Base-by-base conservation (phyloP, 805 yeast genomes). In the Saitoella complicata region DNA sequence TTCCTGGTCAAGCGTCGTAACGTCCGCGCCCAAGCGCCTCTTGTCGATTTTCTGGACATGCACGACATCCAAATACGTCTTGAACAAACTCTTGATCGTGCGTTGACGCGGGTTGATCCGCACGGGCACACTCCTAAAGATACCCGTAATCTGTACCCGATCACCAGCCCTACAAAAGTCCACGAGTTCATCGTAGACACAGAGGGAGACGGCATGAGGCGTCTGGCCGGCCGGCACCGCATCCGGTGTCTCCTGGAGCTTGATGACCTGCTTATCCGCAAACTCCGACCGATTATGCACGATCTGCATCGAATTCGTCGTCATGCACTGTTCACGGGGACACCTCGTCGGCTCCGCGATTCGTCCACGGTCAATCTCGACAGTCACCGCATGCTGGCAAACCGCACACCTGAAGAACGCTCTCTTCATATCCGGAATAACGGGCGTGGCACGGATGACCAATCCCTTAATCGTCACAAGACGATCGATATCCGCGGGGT, bases 171-270 rank as follows among this genome's bases (percentile, higher is more conserved):
- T 74, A 56, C 94, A 81, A 44, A 82, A 71, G 61, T 91, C 98
- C 1, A 91, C 98, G 49, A 91, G 69, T 60, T 91, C 97, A 62
- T 91, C 98, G 58, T 88, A 91, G 1, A 84, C 94, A 66, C 95
- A 85, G 31, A 91, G 66, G 5, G 94, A 84, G 41, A 91, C 83
- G 9, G 95, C 80, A 62, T 91, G 98, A 1, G 98, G 98, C 2
- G 98, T 91, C 63, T 91, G 98, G 11, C 98, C 98, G 64, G 83
- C 97, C 4, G 98, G 98, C 10, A 88, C 94, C 49, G 76, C 70
- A 61, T 91, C 98, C 0, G 95, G 95, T 0, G 95, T 86, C 62
- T 91, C 98, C 63, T 91, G 98, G 38, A 91, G 66, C 56, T 84
- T 83, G 53, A 91, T 76, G 31, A 91, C 88, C 63, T 91, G 99